Evolutionary conservation across 2,329 filamentous ascomycete species (phyloP), one percentile per base, ranked within the genome.

Genomic region (Colletotrichum sidae): DNA sequence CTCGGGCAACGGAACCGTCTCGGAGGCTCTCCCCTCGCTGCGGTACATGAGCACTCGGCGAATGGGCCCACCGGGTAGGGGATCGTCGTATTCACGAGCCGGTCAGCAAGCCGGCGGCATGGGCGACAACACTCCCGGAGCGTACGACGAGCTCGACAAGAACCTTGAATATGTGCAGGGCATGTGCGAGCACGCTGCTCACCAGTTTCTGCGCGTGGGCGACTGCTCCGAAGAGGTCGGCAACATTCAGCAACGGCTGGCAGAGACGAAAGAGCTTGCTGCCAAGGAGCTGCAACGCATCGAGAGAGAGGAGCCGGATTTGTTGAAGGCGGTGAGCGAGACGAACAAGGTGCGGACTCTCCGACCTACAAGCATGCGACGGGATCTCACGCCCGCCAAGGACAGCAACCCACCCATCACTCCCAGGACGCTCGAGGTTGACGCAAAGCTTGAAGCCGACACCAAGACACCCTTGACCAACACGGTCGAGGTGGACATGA

Each of bases 121-220:
- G 34, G 69, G 69, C 45, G 70, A 71, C 13, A 65, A 71, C 35
- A 54, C 71, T 12, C 54, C 60, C 1, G 86, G 88, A 67, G 81
- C 88, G 1, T 93, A 91, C 73, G 92, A 96, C 69, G 83, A 87
- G 49, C 84, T 94, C 1, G 94, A 97, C 74, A 92, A 91, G 74
- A 86, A 88, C 1, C 82, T 97, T 34, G 94, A 97, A 74, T 87
- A 88, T 68, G 91, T 93, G 6, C 93, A 97, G 75, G 86, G 85
- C 60, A 87, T 94, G 71, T 96, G 92, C 75, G 94, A 97, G 79
- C 89, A 90, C 58, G 94, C 92, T 3, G 94, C 94, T 0, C 94
- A 97, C 73, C 92, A 96, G 72, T 93, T 96, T 67, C 83, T 97
- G n/a, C 88, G 94, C 33, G 91, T 94, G 57, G 94, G 94, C 10